Conservation (phyloP, 2,329 filamentous ascomycete genomes). For the Aureobasidium melanogenum region DNA sequence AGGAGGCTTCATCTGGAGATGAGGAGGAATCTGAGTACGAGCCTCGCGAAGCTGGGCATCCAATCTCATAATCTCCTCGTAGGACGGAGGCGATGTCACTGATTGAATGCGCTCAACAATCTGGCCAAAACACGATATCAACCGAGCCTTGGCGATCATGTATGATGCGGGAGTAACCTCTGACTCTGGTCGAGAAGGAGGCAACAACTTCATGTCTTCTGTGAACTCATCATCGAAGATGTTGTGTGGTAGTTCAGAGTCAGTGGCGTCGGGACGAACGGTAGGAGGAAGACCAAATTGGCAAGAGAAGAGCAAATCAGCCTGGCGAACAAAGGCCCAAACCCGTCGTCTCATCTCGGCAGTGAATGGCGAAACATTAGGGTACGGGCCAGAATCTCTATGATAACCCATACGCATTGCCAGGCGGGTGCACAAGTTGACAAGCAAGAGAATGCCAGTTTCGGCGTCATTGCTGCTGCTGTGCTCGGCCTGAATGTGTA, state of each 20-base stretch:
- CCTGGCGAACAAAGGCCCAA: constrained; percentile 62
- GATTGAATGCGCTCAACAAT: constrained; percentile 61
- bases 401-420: constrained; percentile 72
- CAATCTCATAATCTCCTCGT: constrained; percentile 53
- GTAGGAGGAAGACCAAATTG: constrained; percentile 55
- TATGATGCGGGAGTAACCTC: constrained; percentile 71
- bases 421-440: constrained; percentile 50
- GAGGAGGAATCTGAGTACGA: constrained; percentile 62
- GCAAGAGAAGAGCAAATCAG: constrained; percentile 69
- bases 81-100: constrained; percentile 49
- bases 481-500: constrained; percentile 70
- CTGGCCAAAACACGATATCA: constrained; percentile 60
- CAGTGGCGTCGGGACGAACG: constrained; percentile 65
- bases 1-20: constrained; percentile 52
- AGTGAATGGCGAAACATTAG: constrained; percentile 62
- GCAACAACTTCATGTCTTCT: constrained; percentile 57
- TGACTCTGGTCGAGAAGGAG: constrained; percentile 55
- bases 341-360: constrained; percentile 59
- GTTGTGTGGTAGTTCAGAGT: constrained; percentile 66
- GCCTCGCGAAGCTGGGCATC: constrained; percentile 49
- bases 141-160: constrained; percentile 63
- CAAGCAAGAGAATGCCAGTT: constrained; percentile 53
- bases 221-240: constrained; percentile 74
- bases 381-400: constrained; percentile 66
- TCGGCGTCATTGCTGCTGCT: constrained; percentile 66